phyloP scores from a whole-genome alignment of 2,329 filamentous ascomycete genomes.

The Drechslerella stenobrocha region DNA sequence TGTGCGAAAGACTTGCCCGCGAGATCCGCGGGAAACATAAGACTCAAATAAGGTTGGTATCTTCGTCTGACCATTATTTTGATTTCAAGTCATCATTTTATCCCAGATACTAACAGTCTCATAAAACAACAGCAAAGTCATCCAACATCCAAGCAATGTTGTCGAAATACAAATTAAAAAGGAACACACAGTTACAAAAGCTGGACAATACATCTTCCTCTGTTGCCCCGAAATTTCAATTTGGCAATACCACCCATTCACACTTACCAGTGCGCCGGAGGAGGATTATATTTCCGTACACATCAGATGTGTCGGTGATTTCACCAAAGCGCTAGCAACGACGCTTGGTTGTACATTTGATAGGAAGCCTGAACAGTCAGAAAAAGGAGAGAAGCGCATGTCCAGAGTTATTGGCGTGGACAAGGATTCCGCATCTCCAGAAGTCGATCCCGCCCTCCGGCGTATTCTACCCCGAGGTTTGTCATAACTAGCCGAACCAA shows the following conservation, averaged over 20 bases:
- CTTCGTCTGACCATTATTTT: too few relatives aligned
- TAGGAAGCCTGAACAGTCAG: constrained; percentile 60
- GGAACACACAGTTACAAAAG: constrained; percentile 76
- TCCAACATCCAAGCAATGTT: constrained; percentile 85
- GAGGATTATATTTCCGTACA: constrained; percentile 90
- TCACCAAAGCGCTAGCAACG: constrained; percentile 70
- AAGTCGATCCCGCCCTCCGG: constrained; percentile 71
- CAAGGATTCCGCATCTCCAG: constrained; percentile 59
- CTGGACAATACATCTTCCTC: constrained; percentile 86
- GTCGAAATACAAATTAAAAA: constrained; percentile 93
- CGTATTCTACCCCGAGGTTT: constrained; percentile 69
- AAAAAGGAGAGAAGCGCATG: constrained; percentile 48
- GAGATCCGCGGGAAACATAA: constrained; percentile 79
- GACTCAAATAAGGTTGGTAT: constrained; percentile 68
- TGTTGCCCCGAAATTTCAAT: constrained; percentile 83
- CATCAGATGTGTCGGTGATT: constrained; percentile 79
- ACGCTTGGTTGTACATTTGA: constrained; percentile 76
- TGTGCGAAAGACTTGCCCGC: constrained; percentile 75
- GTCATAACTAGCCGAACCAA: constrained; percentile 12
- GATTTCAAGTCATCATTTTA: background rate
- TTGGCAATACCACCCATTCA: constrained; percentile 89
- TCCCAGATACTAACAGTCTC: background rate
- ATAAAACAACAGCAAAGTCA: constrained; percentile 66
- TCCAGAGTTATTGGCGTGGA: constrained; percentile 72
- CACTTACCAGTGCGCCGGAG: constrained; percentile 80